Percentiles rank a stretch among this genome's conserved stretches.
Conservation (phyloP, 371 early-diverging fungal species). For the Lichtheimia hyalospora region DNA sequence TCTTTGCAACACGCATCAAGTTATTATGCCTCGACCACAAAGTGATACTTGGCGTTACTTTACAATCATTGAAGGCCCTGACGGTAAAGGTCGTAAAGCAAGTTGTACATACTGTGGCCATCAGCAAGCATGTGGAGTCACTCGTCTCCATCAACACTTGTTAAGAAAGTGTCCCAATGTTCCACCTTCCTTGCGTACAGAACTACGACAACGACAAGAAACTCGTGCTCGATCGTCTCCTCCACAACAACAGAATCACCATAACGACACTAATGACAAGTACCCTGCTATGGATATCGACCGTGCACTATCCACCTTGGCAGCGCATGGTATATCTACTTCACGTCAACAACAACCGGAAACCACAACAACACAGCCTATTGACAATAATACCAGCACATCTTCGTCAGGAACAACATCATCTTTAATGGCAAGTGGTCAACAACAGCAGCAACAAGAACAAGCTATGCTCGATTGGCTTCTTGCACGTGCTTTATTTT, state of each 20-base stretch:
- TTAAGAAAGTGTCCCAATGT: constrained; percentile 28
- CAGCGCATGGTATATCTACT: constrained; percentile 1
- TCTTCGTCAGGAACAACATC: not conserved
- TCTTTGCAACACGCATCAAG: not conserved
- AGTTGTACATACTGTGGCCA: constrained; percentile 34
- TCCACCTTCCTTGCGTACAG: constrained; percentile 19
- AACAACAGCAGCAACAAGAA: not conserved
- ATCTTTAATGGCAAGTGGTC: not conserved
- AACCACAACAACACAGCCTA: constrained; percentile 2
- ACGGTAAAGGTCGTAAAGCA: constrained; percentile 28
- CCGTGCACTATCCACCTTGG: constrained; percentile 4
- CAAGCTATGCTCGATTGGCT: constrained; percentile 23
- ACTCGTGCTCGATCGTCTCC: constrained; percentile 3
- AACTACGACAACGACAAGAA: constrained; percentile 21
- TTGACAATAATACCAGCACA: not conserved
- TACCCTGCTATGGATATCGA: constrained; percentile 8
- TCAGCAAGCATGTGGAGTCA: constrained; percentile 36
- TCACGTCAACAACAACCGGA: not conserved
- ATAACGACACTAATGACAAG: not conserved
- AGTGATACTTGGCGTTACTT: constrained; percentile 45
- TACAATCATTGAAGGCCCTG: constrained; percentile 18
- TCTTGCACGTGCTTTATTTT: constrained; percentile 40
- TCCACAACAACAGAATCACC: not conserved
- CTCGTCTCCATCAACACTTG: constrained; percentile 37
- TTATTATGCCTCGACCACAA: constrained; percentile 39